Evolutionary conservation across 176 grass and related monocot species (phyloP).

Genomic region (Ensete glaucum): DNA sequence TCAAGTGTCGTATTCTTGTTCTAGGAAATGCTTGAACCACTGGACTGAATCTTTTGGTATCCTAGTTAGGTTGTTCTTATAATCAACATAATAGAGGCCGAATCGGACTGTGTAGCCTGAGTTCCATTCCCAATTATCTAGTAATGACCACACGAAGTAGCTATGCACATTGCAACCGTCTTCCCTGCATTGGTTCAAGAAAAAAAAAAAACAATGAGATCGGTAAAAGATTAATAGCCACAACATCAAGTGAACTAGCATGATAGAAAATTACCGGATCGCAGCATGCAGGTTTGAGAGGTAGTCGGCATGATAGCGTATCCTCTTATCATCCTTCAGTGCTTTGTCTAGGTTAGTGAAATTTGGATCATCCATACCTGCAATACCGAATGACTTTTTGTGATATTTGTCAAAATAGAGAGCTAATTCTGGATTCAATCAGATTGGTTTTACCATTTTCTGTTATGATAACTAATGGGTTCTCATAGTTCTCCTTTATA

Average conservation of each 20-base stretch:
- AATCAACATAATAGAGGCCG: slow-evolving; percentile 67
- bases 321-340: slow-evolving; percentile 73
- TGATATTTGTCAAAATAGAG: not conserved
- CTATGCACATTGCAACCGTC: slow-evolving; percentile 64
- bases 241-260: not conserved
- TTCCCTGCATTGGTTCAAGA: slow-evolving; percentile 30
- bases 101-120: slow-evolving; percentile 79
- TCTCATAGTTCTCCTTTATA: slow-evolving; percentile 81
- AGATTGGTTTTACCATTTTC: slow-evolving; percentile 51
- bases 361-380: slow-evolving; percentile 80
- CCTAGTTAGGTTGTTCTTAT: slow-evolving; percentile 67
- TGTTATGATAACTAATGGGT: slow-evolving; percentile 63
- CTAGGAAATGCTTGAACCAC: slow-evolving; percentile 58
- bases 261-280: slow-evolving; percentile 34
- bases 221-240: too few species aligned
- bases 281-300: slow-evolving; percentile 58
- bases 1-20: not conserved
- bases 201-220: too few species aligned
- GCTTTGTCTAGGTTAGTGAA: slow-evolving; percentile 41
- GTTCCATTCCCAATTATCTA: slow-evolving; percentile 96
- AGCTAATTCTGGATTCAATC: not conserved
- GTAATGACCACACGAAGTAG: slow-evolving; percentile 77
- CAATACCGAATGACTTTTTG: not conserved
- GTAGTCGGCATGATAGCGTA: slow-evolving; percentile 80
- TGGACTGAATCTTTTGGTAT: slow-evolving; percentile 67